phyloP scores from a whole-genome alignment of 2,329 filamentous ascomycete species.

The Fusarium neocosmosporiellum region DNA sequence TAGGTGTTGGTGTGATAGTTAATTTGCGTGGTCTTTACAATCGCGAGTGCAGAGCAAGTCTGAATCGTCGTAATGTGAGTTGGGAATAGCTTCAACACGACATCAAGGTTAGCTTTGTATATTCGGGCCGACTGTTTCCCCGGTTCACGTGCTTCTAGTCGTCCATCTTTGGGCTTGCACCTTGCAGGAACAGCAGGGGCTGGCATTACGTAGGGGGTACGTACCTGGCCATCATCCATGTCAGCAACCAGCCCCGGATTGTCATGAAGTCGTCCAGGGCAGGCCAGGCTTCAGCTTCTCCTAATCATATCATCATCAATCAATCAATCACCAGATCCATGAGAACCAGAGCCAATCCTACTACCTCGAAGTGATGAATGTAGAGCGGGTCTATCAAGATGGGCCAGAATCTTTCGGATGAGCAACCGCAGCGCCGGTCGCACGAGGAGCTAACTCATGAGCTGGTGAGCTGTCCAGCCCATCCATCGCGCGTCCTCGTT shows the following conservation, averaged over 20 bases:
- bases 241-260: constrained; percentile 37
- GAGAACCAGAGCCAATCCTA: neutral
- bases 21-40: neutral
- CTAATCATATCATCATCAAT: constrained; percentile 28
- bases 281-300: constrained; percentile 23
- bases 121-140: neutral
- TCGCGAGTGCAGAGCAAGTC: neutral
- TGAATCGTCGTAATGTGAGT: neutral
- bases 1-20: neutral
- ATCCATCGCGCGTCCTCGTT: constrained; percentile 15
- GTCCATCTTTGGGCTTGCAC: constrained; percentile 6
- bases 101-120: neutral
- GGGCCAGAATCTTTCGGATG: constrained; percentile 64
- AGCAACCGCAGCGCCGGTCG: constrained; percentile 56
- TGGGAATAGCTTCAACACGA: neutral
- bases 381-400: constrained; percentile 50
- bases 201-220: constrained; percentile 36
- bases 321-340: neutral
- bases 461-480: constrained; percentile 55
- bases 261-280: constrained; percentile 39
- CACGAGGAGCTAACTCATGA: constrained; percentile 63
- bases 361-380: constrained; percentile 38
- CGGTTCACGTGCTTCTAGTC: neutral
- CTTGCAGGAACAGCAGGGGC: constrained; percentile 2
- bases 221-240: constrained; percentile 29